Conservation (phyloP, 306 rosid genomes). For the Cucurbita pepo region DNA sequence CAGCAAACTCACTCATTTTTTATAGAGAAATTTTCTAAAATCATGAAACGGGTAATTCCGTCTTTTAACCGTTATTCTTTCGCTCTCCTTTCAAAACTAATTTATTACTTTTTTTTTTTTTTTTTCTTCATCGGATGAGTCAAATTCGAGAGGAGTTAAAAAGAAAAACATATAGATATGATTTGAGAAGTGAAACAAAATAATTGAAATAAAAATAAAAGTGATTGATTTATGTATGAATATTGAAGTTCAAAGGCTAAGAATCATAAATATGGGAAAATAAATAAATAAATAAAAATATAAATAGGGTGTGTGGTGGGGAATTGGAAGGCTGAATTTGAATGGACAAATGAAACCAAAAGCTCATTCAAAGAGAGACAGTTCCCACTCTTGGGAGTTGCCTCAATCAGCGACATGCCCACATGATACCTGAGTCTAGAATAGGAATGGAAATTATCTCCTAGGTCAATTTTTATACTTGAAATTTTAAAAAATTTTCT, state of each 20-base stretch:
- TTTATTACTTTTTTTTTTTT: too few relatives aligned
- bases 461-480: too few relatives aligned
- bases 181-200: not conserved
- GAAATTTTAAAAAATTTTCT: too few relatives aligned
- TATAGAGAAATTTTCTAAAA: too few relatives aligned
- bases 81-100: too few relatives aligned
- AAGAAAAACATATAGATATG: not conserved
- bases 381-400: not conserved
- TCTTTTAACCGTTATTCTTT: too few relatives aligned
- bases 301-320: not conserved
- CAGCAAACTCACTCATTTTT: too few relatives aligned
- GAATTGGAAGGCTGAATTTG: not conserved
- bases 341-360: not conserved
- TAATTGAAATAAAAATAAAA: not conserved
- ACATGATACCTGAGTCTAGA: not conserved
- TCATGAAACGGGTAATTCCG: too few relatives aligned
- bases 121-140: too few relatives aligned
- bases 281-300: not conserved
- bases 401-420: not conserved
- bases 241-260: not conserved
- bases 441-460: too few relatives aligned
- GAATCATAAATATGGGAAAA: not conserved
- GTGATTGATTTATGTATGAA: not conserved
- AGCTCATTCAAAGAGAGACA: not conserved
- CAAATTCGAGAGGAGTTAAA: too few relatives aligned